phyloP scores from a whole-genome alignment of 2,329 filamentous ascomycete species.

The Podosphaera xanthii region DNA sequence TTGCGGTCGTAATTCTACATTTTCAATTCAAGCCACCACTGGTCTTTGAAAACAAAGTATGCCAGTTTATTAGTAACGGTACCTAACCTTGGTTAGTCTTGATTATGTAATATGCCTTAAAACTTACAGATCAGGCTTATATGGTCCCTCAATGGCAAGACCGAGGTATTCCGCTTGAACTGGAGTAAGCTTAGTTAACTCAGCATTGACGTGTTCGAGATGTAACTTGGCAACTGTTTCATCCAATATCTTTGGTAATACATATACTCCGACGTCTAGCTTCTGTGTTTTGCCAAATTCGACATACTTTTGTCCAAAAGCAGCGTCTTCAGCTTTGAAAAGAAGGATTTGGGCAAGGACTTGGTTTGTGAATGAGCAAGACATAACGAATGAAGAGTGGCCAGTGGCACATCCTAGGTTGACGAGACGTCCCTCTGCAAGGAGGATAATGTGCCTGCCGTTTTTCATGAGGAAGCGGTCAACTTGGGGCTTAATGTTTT shows the following conservation, averaged over 20 bases:
- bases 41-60: too few species aligned
- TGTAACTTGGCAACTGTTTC: slow-evolving; percentile 95
- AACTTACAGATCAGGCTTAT: slow-evolving; percentile 78
- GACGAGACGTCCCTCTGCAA: slow-evolving; percentile 95
- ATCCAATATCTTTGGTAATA: slow-evolving; percentile 94
- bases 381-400: slow-evolving; percentile 99
- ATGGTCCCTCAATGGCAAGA: slow-evolving; percentile 68
- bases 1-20: too few species aligned
- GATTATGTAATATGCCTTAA: neutral
- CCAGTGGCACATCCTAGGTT: slow-evolving; percentile 98
- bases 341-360: slow-evolving; percentile 97
- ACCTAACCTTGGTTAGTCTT: slow-evolving; percentile 9
- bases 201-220: slow-evolving; percentile 77
- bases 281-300: slow-evolving; percentile 88
- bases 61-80: slow-evolving; percentile 14
- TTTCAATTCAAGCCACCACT: too few species aligned
- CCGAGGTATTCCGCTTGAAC: slow-evolving; percentile 92
- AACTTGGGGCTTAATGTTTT: slow-evolving; percentile 99
- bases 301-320: slow-evolving; percentile 79
- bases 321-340: slow-evolving; percentile 76
- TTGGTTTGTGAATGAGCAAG: slow-evolving; percentile 99
- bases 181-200: slow-evolving; percentile 65
- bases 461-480: slow-evolving; percentile 89
- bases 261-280: slow-evolving; percentile 82
- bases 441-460: slow-evolving; percentile 93